Percentiles rank a stretch among this genome's conserved stretches.
These are phyloP conservation scores for Aureobasidium sp. DNA, from an alignment of 2,329 filamentous ascomycete species.

Conservation along the genomic window DNA sequence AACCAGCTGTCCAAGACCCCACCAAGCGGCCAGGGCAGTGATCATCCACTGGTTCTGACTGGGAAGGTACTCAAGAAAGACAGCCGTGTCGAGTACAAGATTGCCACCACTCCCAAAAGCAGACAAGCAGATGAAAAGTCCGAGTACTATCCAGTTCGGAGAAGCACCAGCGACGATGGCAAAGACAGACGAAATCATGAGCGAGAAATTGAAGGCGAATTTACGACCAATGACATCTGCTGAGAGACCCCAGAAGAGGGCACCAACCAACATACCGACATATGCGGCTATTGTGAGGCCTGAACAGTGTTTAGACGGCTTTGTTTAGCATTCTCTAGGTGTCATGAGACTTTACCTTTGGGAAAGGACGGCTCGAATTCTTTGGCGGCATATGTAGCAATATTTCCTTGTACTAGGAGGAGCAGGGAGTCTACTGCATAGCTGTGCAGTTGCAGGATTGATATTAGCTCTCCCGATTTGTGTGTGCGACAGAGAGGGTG, in stretches of 20 bases:
- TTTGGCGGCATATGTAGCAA: conserved; percentile 61
- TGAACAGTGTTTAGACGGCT: background rate
- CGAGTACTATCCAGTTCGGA: conserved; percentile 72
- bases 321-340: too few species aligned
- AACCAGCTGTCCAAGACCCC: conserved; percentile 58
- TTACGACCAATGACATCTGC: conserved; percentile 75
- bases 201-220: conserved; percentile 73
- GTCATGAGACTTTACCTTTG: conserved; percentile 20
- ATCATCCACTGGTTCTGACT: conserved; percentile 69
- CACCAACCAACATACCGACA: conserved; percentile 59
- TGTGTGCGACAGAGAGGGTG: too few species aligned
- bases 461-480: too few species aligned
- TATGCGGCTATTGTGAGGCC: conserved; percentile 64
- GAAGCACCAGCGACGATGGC: conserved; percentile 71
- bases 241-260: conserved; percentile 73
- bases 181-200: conserved; percentile 69
- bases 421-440: conserved; percentile 61
- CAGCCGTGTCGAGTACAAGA: conserved; percentile 68
- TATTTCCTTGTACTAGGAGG: conserved; percentile 69
- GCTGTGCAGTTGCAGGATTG: background rate
- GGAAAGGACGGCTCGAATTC: conserved; percentile 65
- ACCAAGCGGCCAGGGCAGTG: conserved; percentile 67
- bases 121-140: conserved; percentile 68
- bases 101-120: conserved; percentile 73
- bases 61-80: conserved; percentile 65